A percentile compares a stretch with the other conserved stretches of the same genome.
phyloP scores from a whole-genome alignment of 2,329 filamentous ascomycete species.

The Furcasterigmium sp. region DNA sequence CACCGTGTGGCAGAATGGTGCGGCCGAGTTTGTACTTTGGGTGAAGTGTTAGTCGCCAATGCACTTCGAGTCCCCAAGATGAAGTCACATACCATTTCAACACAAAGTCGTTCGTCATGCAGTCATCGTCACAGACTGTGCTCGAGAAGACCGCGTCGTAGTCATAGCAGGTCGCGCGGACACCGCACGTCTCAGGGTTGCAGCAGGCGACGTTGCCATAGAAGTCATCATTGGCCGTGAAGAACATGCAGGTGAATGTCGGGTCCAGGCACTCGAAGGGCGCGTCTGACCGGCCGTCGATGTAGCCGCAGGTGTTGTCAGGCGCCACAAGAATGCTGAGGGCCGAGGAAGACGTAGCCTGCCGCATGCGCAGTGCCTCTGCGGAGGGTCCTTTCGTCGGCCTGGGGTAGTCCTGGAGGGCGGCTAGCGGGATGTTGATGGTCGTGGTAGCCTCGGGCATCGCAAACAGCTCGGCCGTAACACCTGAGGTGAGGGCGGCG shows the following conservation, averaged over 20 bases:
- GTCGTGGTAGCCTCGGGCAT: constrained; percentile 27
- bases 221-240: constrained; percentile 20
- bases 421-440: no score
- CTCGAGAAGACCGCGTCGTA: constrained; percentile 24
- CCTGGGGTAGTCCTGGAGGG: constrained; percentile 21
- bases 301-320: constrained; percentile 46
- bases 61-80: background rate
- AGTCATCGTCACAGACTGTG: constrained; percentile 33
- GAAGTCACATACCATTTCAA: constrained; percentile 38
- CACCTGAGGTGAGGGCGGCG: constrained; percentile 22
- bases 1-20: constrained; percentile 40
- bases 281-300: constrained; percentile 32
- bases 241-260: constrained; percentile 32
- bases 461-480: constrained; percentile 27
- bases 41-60: constrained; percentile 12
- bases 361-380: no score
- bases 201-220: constrained; percentile 40
- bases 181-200: constrained; percentile 23
- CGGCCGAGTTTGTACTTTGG: constrained; percentile 25
- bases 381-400: no score
- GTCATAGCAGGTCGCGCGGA: constrained; percentile 33
- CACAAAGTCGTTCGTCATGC: constrained; percentile 31
- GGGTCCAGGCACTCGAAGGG: constrained; percentile 30
- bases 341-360: no score
- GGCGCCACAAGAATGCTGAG: constrained; percentile 37